These are phyloP conservation scores for Hypholoma sublateritium DNA, from an alignment of 768 basidiomycete genomes.

Conservation along the genomic window DNA sequence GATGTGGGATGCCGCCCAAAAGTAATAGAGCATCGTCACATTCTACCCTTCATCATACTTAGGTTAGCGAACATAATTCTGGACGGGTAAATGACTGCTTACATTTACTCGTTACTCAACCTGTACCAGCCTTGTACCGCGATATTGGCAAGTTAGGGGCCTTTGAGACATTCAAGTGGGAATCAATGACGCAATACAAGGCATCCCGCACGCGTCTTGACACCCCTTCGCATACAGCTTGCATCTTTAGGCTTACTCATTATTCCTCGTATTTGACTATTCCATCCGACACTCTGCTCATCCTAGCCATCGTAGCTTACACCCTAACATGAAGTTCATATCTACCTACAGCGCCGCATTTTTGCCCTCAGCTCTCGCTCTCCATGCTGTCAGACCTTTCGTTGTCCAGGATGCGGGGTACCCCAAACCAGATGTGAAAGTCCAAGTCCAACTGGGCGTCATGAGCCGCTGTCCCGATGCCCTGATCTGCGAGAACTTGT, in stretches of 20 bases:
- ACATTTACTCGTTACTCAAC: background rate
- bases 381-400: background rate
- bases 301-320: background rate
- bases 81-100: background rate
- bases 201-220: background rate
- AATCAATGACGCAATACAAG: slow-evolving; percentile 28
- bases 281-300: too few species aligned
- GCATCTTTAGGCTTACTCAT: slow-evolving; percentile 8
- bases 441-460: slow-evolving; percentile 50
- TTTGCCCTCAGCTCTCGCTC: slow-evolving; percentile 6
- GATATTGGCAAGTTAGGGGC: background rate
- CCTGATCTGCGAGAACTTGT: slow-evolving; percentile 73
- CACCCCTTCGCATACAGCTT: background rate
- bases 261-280: background rate
- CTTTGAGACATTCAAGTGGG: slow-evolving; percentile 17
- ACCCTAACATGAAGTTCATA: slow-evolving; percentile 3
- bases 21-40: slow-evolving; percentile 5
- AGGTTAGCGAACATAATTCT: too few species aligned
- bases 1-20: slow-evolving; percentile 30
- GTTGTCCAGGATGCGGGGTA: slow-evolving; percentile 2
- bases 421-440: slow-evolving; percentile 30
- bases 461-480: slow-evolving; percentile 79
- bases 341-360: background rate
- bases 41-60: too few species aligned
- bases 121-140: background rate